Base-by-base conservation (phyloP, 78 protist genomes). In the Bodo saltans region DNA sequence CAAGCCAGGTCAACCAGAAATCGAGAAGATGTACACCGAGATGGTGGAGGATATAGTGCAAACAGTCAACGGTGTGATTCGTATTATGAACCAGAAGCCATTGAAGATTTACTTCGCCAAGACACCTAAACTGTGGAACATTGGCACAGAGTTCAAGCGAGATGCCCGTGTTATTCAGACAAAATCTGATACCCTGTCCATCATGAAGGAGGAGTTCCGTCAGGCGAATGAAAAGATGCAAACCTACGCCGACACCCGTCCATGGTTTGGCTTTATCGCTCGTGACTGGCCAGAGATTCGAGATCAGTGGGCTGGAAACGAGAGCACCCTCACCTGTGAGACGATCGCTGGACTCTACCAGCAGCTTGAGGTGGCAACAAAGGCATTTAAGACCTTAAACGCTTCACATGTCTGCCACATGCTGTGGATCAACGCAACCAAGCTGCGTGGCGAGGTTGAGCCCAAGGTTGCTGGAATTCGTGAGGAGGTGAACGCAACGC, bases 31-130 rank as follows among this genome's bases (percentile, higher is more conserved):
- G 74, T 83, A 60, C 78, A 29, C 12, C 67, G 23, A 29, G 28
- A 71, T 25, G 60, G 1, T 74, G 34, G 86, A 83, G 3, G 86
- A 83, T 12, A 70, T 83, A 1, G 39, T 83, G 4, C 74, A 68
- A 23, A 3, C 42, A 17, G 84, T 79, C 33, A 42, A 42, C 47
- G 3, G 30, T 32, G 84, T 79, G 28, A 68, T 52, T 21, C 47
- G 84, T 1, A 40, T 79, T 28, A 3, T 79, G 67, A 32, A 79
- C 74, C 69, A 32, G 30, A 8, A 52, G 3, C 34, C 67, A 29
- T 23, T 79, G 38, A 79, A 79, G 84, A 21, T 68, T 2, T 42
- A 52, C 72, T 79, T 79, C 35, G 84, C 81, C 11, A 3, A 28
- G 3, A 47, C 81, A 26, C 81, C 81, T 37, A 79, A 68, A 72